Conservation (phyloP, 2,329 filamentous ascomycete genomes). For the Pestalotiopsis sp. region DNA sequence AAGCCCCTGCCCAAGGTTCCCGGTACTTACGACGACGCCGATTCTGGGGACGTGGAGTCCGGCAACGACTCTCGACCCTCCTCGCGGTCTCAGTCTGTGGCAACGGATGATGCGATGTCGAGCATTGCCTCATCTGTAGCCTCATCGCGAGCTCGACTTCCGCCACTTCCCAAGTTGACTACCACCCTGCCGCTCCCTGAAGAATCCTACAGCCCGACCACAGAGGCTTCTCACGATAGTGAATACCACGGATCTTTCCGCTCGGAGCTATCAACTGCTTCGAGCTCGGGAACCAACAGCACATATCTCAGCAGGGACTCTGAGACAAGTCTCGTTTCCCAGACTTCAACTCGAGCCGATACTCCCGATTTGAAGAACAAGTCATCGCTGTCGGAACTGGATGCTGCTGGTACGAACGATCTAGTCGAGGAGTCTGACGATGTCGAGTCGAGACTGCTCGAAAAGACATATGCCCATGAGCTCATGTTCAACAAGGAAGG, state of each 20-base stretch:
- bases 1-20: constrained; percentile 72
- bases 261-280: constrained; percentile 72
- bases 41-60: constrained; percentile 21
- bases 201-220: constrained; percentile 51
- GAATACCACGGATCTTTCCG: constrained; percentile 57
- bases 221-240: constrained; percentile 49
- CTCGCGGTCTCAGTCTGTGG: constrained; percentile 46
- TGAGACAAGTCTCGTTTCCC: constrained; percentile 77
- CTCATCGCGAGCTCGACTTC: constrained; percentile 50
- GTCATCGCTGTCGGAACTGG: constrained; percentile 69
- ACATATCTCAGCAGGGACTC: constrained; percentile 82
- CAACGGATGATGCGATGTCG: constrained; percentile 42
- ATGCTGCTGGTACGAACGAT: constrained; percentile 65
- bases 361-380: constrained; percentile 74
- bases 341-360: constrained; percentile 83
- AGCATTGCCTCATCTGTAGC: constrained; percentile 50
- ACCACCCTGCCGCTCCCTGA: constrained; percentile 47
- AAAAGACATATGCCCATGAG: constrained; percentile 89
- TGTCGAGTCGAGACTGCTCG: constrained; percentile 81
- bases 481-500: constrained; percentile 93
- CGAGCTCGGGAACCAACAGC: constrained; percentile 76
- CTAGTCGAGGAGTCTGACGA: constrained; percentile 78
- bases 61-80: constrained; percentile 34
- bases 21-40: constrained; percentile 33
- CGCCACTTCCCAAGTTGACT: constrained; percentile 60